Percentiles rank a stretch among this genome's conserved stretches.
phyloP scores from a whole-genome alignment of 192 early-diverging fungal genomes.

The Chytriomyces sp. region DNA sequence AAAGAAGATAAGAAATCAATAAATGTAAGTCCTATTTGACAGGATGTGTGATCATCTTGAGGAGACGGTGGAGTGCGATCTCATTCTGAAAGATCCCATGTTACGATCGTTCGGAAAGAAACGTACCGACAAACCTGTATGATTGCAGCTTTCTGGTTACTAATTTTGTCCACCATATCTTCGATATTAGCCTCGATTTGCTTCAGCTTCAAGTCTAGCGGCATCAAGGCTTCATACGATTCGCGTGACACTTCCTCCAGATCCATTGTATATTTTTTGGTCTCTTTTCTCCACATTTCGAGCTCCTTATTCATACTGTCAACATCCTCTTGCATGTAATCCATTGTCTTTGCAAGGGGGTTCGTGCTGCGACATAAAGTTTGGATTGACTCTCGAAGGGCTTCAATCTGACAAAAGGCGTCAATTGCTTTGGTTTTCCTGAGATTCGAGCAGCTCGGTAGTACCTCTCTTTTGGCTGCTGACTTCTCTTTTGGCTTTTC shows the following conservation, averaged over 20 bases:
- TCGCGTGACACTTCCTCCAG: constrained; percentile 42
- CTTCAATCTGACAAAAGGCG: constrained; percentile 43
- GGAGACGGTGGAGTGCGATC: constrained; percentile 13
- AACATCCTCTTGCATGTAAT: constrained; percentile 64
- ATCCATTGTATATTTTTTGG: constrained; percentile 35
- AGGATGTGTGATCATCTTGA: constrained; percentile 23
- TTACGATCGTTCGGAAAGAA: not conserved
- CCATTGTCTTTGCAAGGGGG: constrained; percentile 60
- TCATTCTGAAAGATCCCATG: constrained; percentile 19
- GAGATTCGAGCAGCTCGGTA: not conserved
- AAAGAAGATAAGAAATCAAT: too few species aligned
- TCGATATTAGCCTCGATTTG: constrained; percentile 50
- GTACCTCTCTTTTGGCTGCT: constrained; percentile 52
- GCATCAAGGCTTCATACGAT: constrained; percentile 39
- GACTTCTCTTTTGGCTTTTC: constrained; percentile 43
- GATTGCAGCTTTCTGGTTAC: constrained; percentile 48
- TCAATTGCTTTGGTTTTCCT: not conserved
- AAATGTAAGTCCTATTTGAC: constrained; percentile 13
- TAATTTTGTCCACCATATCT: constrained; percentile 54
- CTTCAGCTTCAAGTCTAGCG: constrained; percentile 45
- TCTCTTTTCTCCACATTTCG: constrained; percentile 53
- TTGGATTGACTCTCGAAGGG: constrained; percentile 52
- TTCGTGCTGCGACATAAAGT: constrained; percentile 51
- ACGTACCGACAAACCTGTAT: constrained; percentile 37
- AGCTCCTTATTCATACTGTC: constrained; percentile 64